Evolutionary conservation across 192 early-diverging fungal genomes (phyloP).

Genomic region (Backusella macrospora): DNA sequence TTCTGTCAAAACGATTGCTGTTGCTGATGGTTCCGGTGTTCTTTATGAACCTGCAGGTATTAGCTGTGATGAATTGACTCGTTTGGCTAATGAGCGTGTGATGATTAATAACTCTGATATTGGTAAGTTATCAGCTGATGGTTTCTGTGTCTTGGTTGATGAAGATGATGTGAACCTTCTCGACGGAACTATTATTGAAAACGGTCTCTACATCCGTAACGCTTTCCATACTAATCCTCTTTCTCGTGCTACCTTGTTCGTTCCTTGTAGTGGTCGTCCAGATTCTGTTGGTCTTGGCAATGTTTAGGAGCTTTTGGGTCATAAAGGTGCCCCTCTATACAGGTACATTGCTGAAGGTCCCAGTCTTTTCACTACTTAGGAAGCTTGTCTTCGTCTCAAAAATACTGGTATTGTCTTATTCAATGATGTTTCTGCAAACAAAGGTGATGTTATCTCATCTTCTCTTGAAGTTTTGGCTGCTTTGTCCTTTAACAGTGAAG

Average conservation of each 20-base stretch:
- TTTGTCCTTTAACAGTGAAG: constrained; percentile 91
- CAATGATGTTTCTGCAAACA: constrained; percentile 99
- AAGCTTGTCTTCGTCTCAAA: constrained; percentile 94
- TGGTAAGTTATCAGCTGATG: constrained; percentile 75
- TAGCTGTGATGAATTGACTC: constrained; percentile 83
- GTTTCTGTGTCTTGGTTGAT: constrained; percentile 96
- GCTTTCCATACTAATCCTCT: constrained; percentile 91
- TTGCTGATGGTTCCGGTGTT: constrained; percentile 97
- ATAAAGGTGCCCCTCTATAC: constrained; percentile 84
- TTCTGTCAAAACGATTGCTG: constrained; percentile 90
- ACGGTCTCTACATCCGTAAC: constrained; percentile 94
- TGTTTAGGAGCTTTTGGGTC: constrained; percentile 75
- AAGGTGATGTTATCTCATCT: constrained; percentile 98
- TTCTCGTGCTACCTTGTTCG: constrained; percentile 86
- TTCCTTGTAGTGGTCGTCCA: constrained; percentile 97
- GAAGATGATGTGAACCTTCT: constrained; percentile 90
- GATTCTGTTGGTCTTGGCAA: constrained; percentile 96
- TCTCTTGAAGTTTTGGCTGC: constrained; percentile 98
- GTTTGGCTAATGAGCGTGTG: constrained; percentile 80
- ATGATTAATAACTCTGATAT: constrained; percentile 92
- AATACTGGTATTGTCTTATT: constrained; percentile 92
- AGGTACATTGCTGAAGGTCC: constrained; percentile 99
- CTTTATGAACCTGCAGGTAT: constrained; percentile 92
- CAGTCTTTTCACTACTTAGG: constrained; percentile 99
- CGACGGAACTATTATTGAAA: constrained; percentile 81